Conservation (phyloP, 176 grass and related monocot species). For the Lolium perenne region DNA sequence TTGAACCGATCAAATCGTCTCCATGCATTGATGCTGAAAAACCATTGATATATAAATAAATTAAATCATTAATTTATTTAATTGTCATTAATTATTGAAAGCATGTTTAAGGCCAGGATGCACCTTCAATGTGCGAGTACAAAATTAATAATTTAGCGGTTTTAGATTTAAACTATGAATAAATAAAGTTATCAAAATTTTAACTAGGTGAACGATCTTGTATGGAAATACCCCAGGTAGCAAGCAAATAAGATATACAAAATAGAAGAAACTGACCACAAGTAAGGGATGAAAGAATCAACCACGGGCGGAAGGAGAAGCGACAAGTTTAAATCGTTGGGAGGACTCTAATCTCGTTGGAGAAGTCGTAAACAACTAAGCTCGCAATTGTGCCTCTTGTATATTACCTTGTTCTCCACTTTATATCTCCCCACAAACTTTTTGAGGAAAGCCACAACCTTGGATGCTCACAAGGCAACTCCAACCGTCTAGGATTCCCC, state of each 20-base stretch:
- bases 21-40: too few species aligned
- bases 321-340: not conserved
- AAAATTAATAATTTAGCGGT: too few species aligned
- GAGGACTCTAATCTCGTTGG: not conserved
- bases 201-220: too few species aligned
- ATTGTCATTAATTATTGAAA: too few species aligned
- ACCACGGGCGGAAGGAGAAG: not conserved
- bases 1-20: too few species aligned
- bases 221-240: too few species aligned
- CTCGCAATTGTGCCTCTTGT: not conserved
- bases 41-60: too few species aligned
- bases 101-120: too few species aligned
- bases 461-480: not conserved
- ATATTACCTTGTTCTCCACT: not conserved
- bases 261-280: not conserved
- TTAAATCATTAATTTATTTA: too few species aligned
- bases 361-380: not conserved
- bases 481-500: not conserved
- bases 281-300: not conserved
- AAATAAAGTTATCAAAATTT: too few species aligned
- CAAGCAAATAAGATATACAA: not conserved
- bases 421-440: not conserved
- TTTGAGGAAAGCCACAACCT: not conserved
- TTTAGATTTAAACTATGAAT: too few species aligned
- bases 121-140: too few species aligned